Evolutionary conservation across 805 yeast species (phyloP).

Genomic region (Wickerhamiella spandovensis): DNA sequence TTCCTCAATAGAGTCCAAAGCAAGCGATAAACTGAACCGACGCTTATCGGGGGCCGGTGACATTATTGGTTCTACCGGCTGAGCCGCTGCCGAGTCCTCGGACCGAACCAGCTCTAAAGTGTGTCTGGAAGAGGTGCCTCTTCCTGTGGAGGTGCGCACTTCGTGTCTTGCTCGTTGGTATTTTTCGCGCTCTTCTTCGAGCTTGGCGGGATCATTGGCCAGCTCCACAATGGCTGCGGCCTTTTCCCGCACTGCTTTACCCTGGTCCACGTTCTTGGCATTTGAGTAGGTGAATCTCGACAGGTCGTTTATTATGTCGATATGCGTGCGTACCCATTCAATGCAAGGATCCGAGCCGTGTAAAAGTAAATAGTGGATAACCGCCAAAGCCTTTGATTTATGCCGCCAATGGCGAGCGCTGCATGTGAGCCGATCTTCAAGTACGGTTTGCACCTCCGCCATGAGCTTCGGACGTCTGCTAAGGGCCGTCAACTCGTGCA

Average conservation of each 20-base stretch:
- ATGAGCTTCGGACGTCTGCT: constrained; percentile 10
- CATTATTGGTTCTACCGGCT: background rate
- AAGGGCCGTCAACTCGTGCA: constrained; percentile 13
- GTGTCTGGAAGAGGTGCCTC: constrained; percentile 16
- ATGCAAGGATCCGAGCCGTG: constrained; percentile 15
- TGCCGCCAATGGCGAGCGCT: constrained; percentile 19
- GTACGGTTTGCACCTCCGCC: constrained; percentile 12
- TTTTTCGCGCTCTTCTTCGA: constrained; percentile 18
- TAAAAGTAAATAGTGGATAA: constrained; percentile 16
- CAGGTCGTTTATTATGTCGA: constrained; percentile 7
- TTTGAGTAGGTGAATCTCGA: constrained; percentile 9
- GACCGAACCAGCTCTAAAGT: constrained; percentile 17
- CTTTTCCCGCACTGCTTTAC: constrained; percentile 22
- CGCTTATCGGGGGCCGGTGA: background rate
- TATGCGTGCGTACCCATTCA: constrained; percentile 12
- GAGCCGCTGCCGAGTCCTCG: constrained; percentile 12
- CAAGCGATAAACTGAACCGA: constrained; percentile 2
- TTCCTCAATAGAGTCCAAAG: constrained; percentile 5
- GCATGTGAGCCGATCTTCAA: constrained; percentile 14
- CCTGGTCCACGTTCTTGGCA: constrained; percentile 22
- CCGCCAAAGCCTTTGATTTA: constrained; percentile 18
- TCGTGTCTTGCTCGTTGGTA: constrained; percentile 20
- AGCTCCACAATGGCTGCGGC: constrained; percentile 19
- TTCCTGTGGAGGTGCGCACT: constrained; percentile 20
- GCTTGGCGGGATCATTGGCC: constrained; percentile 18